Evolutionary conservation across 2,329 filamentous ascomycete genomes (phyloP), one percentile per base, ranked within the genome.

Genomic region (Clonostachys sp.): DNA sequence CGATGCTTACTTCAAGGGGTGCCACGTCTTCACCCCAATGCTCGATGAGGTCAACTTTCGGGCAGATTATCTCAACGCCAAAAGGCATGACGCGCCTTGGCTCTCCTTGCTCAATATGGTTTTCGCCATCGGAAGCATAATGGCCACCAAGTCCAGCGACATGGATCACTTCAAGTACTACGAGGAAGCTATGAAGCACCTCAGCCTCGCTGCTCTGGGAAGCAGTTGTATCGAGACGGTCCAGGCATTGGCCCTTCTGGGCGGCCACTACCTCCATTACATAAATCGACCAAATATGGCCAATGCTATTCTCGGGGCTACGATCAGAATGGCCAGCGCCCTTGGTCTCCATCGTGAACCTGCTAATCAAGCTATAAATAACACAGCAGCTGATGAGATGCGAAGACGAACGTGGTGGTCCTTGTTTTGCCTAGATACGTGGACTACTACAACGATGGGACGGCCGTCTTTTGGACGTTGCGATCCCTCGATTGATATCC

Each of bases 241-340:
- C 5, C 41, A 53, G 76, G 72, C 12, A 17, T 41, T 52, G 16
- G 46, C 45, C 16, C 45, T 89, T 38, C 81, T 89, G 59, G 84
- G 84, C 42, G 86, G 86, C 30, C 86, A 82, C 66, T 89, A 89
- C 61, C 77, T 89, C 48, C 86, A 89, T 62, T 89, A 89, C 58
- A 81, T 86, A 57, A 88, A 87, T 64, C 75, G 84, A 33, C 85
- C 86, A 2, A 88, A 89, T 58, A 84, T 89, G 70, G 86, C 85
- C 33, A 86, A 87, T 59, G 81, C 84, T 18, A 72, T 89, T 12
- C 78, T 86, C 58, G 85, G 85, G 17, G 84, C 84, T 4, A 81
- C 84, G 9, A 72, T 89, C 48, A 75, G 86, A 45, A 87, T 89
- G 80, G 85, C 86, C n/a, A 86, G 81, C 50, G 81, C 83, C 2